Base-by-base conservation (phyloP, 1,139 yeast species). In the Debaryomyces fabryi region DNA sequence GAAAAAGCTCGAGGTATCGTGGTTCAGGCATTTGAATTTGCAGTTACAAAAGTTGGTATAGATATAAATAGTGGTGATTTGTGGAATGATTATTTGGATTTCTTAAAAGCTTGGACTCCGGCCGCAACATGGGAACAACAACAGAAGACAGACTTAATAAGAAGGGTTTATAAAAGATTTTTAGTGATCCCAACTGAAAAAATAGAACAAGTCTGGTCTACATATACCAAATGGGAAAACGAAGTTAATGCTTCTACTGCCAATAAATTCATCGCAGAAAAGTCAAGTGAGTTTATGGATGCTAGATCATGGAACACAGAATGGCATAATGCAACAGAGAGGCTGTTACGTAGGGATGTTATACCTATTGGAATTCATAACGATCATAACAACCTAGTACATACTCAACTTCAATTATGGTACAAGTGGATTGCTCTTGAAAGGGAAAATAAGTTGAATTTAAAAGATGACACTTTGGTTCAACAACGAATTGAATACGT, bases 41-140 rank as follows among this genome's bases (percentile, higher is more conserved):
- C 96, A 2, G 74, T 89, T 29, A 82, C 79, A 37, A 79, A 85
- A 52, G 91, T 92, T 30, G 95, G 96, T 1, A 73, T 84, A 45
- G 99, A 93, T 64, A 79, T 87, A 7, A 76, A 79, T 39, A 81
- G 93, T 41, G 87, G 88, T 29, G 74, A 75, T 2, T 71, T 93
- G 46, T 93, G 97, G 97, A 76, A 78, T 44, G 96, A 89, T 58
- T 93, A 89, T 62, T 67, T 93, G 32, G 85, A 78, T n/a, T 92
- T 91, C 58, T 75, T 92, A 53, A 86, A 85, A 57, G 72, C 82
- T 39, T 87, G 93, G 87, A 87, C 86, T 29, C 89, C 96, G 1
- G 72, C 83, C 13, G 85, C 89, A 37, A 81, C 86, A 41, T 89
- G 96, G 89, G 98, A 92, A 62, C 87, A 84, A 56, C 95, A 88